Conservation (phyloP, 2,329 filamentous ascomycete genomes). For the Madurella mycetomatis region DNA sequence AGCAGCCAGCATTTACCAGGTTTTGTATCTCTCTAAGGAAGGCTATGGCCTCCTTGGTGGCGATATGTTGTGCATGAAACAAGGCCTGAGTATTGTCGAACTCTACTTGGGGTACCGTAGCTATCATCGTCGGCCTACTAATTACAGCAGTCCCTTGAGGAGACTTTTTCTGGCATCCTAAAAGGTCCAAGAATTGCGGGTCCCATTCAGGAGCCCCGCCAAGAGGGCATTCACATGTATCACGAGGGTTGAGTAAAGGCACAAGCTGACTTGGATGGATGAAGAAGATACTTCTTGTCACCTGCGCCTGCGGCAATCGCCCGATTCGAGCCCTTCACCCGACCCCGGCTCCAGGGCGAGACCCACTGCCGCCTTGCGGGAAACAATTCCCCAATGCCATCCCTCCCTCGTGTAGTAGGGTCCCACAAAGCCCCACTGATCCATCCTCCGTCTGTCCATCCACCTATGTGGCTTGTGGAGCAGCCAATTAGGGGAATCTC, state of each 20-base stretch:
- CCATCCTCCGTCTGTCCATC: background rate
- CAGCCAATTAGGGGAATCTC: constrained; percentile 13
- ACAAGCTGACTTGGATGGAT: background rate
- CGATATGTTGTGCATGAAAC: constrained; percentile 5
- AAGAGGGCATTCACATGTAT: constrained; percentile 12
- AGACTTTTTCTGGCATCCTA: background rate
- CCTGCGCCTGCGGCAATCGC: constrained; percentile 11
- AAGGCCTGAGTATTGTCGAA: background rate
- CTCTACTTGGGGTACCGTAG: no score
- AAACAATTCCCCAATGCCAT: background rate
- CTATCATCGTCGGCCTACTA: no score
- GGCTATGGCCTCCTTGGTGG: background rate
- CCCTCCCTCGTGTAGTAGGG: background rate
- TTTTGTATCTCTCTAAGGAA: no score
- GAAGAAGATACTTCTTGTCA: constrained; percentile 11
- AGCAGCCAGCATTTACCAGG: background rate
- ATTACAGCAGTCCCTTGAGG: no score
- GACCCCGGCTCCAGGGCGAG: constrained; percentile 16
- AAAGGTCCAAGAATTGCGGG: background rate
- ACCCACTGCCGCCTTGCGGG: background rate
- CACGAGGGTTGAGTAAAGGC: constrained; percentile 5
- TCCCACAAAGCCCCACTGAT: constrained; percentile 1
- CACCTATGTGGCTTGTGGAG: constrained; percentile 15
- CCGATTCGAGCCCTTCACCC: constrained; percentile 23
- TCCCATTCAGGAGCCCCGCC: background rate